These are phyloP conservation scores for Dactylellina drechsleri DNA, from an alignment of 2,329 filamentous ascomycete genomes.

Conservation along the genomic window DNA sequence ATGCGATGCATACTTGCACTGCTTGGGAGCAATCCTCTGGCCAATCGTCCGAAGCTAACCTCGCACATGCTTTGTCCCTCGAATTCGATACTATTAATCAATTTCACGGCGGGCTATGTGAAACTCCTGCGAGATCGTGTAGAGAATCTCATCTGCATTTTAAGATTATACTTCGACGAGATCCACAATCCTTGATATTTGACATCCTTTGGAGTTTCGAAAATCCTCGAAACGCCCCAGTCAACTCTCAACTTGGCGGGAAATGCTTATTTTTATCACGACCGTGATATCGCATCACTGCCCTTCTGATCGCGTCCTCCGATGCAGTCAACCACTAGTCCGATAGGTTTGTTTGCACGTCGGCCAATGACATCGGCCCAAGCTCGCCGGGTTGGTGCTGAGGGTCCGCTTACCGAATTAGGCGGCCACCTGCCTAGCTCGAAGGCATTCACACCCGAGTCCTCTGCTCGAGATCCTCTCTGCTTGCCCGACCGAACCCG, in stretches of 20 bases:
- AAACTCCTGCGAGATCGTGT: slow-evolving; percentile 39
- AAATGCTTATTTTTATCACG: slow-evolving; percentile 40
- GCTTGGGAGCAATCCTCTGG: neutral
- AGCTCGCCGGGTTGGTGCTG: slow-evolving; percentile 17
- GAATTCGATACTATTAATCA: neutral
- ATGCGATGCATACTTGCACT: too few species aligned
- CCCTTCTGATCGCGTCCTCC: slow-evolving; percentile 33
- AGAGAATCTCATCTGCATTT: slow-evolving; percentile 7
- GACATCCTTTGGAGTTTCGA: too few species aligned
- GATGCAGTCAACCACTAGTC: slow-evolving; percentile 13
- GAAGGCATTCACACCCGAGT: slow-evolving; percentile 52
- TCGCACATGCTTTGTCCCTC: slow-evolving; percentile 31
- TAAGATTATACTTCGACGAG: neutral
- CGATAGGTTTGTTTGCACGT: neutral
- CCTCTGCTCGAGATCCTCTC: slow-evolving; percentile 30
- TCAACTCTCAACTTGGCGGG: slow-evolving; percentile 31
- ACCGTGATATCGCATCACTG: slow-evolving; percentile 33
- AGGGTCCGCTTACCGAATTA: slow-evolving; percentile 52
- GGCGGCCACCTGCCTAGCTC: slow-evolving; percentile 49
- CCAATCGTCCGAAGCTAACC: slow-evolving; percentile 31
- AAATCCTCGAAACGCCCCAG: too few species aligned
- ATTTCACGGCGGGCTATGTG: slow-evolving; percentile 27
- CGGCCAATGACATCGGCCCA: slow-evolving; percentile 33
- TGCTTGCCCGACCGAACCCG: slow-evolving; percentile 33
- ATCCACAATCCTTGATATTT: too few species aligned